Conservation (phyloP, 2,329 filamentous ascomycete genomes). For the Annulohypoxylon truncatum region DNA sequence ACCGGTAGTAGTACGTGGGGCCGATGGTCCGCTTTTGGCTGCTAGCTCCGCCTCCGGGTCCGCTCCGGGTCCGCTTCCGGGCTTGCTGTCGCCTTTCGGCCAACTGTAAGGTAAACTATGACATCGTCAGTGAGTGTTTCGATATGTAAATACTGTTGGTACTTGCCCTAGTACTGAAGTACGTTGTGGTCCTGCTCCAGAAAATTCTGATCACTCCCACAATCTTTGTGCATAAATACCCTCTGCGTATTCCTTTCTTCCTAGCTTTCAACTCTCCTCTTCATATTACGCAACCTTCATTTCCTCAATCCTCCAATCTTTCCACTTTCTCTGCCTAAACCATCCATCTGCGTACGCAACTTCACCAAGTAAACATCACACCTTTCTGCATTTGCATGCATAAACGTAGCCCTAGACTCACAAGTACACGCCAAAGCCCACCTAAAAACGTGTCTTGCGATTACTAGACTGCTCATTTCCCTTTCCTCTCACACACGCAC, state of each 20-base stretch:
- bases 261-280: neutral
- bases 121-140: neutral
- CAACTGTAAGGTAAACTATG: neutral
- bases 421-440: slow-evolving; percentile 4
- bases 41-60: neutral
- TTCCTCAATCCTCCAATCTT: neutral
- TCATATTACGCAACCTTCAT: neutral
- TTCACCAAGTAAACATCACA: neutral
- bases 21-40: neutral
- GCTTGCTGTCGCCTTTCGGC: neutral
- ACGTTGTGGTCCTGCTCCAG: neutral
- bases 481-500: neutral
- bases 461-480: neutral
- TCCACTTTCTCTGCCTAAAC: neutral
- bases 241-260: neutral
- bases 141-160: neutral
- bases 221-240: neutral
- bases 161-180: neutral
- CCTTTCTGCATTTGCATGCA: neutral
- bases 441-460: slow-evolving; percentile 6
- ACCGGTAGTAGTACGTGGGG: too few relatives aligned
- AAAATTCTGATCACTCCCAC: neutral
- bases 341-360: neutral
- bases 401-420: neutral
- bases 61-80: neutral